A percentile compares a stretch with the other conserved stretches of the same genome.
These are phyloP conservation scores for Sporothrix inflata DNA, from an alignment of 2,329 filamentous ascomycete genomes.

Conservation along the genomic window DNA sequence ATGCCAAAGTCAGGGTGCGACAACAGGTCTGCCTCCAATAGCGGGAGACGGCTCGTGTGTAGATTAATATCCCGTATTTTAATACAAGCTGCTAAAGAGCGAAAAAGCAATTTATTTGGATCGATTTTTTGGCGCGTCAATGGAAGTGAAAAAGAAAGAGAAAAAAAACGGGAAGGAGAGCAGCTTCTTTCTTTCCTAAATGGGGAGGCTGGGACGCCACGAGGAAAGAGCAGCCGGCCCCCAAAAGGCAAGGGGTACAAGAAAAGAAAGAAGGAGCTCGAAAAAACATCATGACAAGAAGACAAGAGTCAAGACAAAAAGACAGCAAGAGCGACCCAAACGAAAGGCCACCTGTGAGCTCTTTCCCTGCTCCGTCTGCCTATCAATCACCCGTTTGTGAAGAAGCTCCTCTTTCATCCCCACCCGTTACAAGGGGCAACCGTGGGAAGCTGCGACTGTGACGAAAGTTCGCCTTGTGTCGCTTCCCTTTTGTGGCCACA, in stretches of 20 bases:
- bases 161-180: background rate
- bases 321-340: slow-evolving; percentile 3
- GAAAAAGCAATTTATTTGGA: background rate
- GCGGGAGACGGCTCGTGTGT: background rate
- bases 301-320: background rate
- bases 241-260: background rate
- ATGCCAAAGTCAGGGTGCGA: background rate
- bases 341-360: background rate
- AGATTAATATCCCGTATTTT: slow-evolving; percentile 12
- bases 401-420: slow-evolving; percentile 6
- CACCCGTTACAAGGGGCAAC: slow-evolving; percentile 34
- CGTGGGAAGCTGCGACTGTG: slow-evolving; percentile 21
- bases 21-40: background rate
- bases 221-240: background rate
- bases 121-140: background rate
- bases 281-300: background rate
- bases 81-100: background rate
- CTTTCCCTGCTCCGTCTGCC: background rate
- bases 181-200: background rate
- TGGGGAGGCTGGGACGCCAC: slow-evolving; percentile 17
- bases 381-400: background rate
- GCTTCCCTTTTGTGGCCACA: slow-evolving; percentile 3
- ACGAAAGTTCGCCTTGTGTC: slow-evolving; percentile 8
- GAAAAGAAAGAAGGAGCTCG: too few relatives aligned
- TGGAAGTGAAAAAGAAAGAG: background rate